Evolutionary conservation across 176 grass and related monocot species (phyloP), one percentile per base, ranked within the genome.

Genomic region (Carex cristatella): DNA sequence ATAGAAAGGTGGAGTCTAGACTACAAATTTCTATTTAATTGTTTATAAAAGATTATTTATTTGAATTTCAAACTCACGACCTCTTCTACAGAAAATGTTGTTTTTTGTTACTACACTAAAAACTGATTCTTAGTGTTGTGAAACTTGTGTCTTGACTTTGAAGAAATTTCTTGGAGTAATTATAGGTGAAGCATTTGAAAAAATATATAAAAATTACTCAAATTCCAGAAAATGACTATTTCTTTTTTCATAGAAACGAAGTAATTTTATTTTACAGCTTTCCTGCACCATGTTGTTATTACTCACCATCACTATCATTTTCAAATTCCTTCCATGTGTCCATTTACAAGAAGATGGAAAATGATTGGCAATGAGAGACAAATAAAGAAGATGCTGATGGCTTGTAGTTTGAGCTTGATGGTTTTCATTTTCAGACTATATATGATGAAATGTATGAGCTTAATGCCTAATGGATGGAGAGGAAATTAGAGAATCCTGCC

Each of bases 351-450:
- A 32, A 55, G 19, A 76, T 76, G 12, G 72, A 76, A 76, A 55
- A 76, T 55, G 72, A 55, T 76, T 76, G 72, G 4, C 48, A 76
- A 76, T 76, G 46, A 76, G 48, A 53, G 27, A 55, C 19, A 76
- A 76, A 54, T 55, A 76, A 55, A 76, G 72, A 55, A 55, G 72
- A 76, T 76, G 72, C 11, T 55, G 72, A 76, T 27, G 30, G 48
- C 23, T 55, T 54, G 71, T 11, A 54, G 46, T 54, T 54, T 46
- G 23, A 54, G 71, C 46, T 54, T 75, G 46, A 75, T 75, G 44
- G 42, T 75, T 76, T 76, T 31, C 48, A 8, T 14, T 55, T 76
- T 76, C 48, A 55, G 23, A 30, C 46, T 76, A 54, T 23, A 23
- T 15, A 18, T 28, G 7, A 31, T 53, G 33, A 69, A 33, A 53